These are phyloP conservation scores for Pichia deserticola DNA, from an alignment of 805 yeast species.

Conservation along the genomic window DNA sequence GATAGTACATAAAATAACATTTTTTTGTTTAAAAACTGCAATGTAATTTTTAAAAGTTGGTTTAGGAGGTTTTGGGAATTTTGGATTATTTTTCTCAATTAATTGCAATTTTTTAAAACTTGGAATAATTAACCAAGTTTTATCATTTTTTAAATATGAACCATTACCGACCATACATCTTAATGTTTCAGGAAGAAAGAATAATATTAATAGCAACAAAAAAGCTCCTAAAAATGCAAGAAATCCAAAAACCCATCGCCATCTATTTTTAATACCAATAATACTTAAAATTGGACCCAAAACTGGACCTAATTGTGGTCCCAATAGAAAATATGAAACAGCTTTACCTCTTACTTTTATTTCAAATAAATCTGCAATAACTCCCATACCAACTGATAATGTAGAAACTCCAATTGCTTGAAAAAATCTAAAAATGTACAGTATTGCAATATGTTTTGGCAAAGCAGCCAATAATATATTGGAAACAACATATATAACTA, in stretches of 20 bases:
- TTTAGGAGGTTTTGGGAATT: neutral
- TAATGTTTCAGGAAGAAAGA: neutral
- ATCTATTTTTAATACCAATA: neutral
- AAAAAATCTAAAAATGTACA: neutral
- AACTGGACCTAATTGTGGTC: neutral
- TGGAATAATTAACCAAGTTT: no score
- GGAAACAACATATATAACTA: neutral
- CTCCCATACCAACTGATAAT: neutral
- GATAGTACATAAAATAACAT: neutral
- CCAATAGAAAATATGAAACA: neutral
- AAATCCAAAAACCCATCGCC: neutral
- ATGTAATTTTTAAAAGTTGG: neutral
- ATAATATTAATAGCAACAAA: neutral
- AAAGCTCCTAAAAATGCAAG: neutral
- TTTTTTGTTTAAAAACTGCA: neutral
- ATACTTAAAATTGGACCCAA: neutral
- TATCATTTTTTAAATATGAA: no score
- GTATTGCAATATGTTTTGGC: neutral
- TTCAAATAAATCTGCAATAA: neutral
- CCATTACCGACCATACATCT: neutral
- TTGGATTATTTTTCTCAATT: neutral
- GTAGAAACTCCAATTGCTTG: neutral
- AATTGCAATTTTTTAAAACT: neutral
- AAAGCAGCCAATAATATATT: neutral
- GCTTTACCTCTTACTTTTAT: neutral